Evolutionary conservation across 2,329 filamentous ascomycete genomes (phyloP), one percentile per base, ranked within the genome.

Genomic region (Claviceps sp.): DNA sequence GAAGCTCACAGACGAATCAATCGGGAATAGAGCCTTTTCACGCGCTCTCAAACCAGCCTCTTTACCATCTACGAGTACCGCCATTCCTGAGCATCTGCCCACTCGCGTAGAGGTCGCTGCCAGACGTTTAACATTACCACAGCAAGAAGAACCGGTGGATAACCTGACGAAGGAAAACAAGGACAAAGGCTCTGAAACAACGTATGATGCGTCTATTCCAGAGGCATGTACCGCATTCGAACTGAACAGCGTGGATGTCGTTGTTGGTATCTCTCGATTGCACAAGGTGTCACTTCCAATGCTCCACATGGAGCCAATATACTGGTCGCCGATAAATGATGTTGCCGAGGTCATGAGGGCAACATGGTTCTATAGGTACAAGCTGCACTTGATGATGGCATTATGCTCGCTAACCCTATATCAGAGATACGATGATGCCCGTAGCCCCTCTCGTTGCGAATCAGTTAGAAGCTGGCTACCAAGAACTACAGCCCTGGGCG

Each of bases 261-360:
- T 89, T 3, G 91, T 97, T 1, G 93, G 93, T 0, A 75, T 93
- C 5, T 95, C 90, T n/a, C 80, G 89, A 57, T 73, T 98, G 53
- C 91, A 98, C 64, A 79, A 90, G 61, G 91, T 97, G 1, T 82
- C 87, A 53, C 74, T 97, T 59, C 89, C 91, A 22, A 78, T 78
- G 50, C 70, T 95, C 38, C 77, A 87, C 61, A 95, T 98, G 89
- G 88, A 90, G 65, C 93, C 93, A 0, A 96, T 97, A 54, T 98
- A 98, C 65, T 98, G 93, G 93, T 90, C 85, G 17, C 91, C 93
- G 7, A 78, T 97, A 37, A 89, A 95, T 60, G 93, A 97, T 62
- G 79, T 94, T 37, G 85, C 88, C 6, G 75, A 82, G 39, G 89
- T 97, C 1, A 76, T 85, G 53, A 78, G 93, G 57, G 89, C 87